Base-by-base conservation (phyloP, 2,329 filamentous ascomycete species). In the Cryphonectria carpinicola region DNA sequence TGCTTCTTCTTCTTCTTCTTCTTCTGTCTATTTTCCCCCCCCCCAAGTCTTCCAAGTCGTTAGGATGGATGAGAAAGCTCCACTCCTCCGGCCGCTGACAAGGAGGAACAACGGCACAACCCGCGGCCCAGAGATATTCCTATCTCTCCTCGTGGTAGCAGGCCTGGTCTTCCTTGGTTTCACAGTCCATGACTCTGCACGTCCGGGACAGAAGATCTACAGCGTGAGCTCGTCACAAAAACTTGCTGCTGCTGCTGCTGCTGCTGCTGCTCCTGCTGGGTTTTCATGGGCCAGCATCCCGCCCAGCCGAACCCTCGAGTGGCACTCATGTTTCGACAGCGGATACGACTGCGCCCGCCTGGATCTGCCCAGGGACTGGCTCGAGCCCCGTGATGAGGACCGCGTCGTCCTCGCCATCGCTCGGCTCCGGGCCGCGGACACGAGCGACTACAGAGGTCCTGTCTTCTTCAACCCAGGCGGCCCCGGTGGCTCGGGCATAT, bases 401-500 rank as follows among this genome's bases (percentile, higher is more conserved):
- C 77, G 79, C 3, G 81, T 81, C 8, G 70, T 80, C 7, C 68
- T 83, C 1, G 80, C 81, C 28, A 72, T 83, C n/a, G 79, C 80
- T n/a, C 78, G 80, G 13, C 78, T 81, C 5, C 77, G 76, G n/a
- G 81, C 81, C 6, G 76, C 74, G 0, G 73, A 77, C 17, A 62
- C 46, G 4, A 37, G 69, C 4, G 69, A 76, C 68, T 77, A 78
- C 68, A 75, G 75, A 28, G 81, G 81, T 0, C 78, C 81, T 0
- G 76, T 82, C 3, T 79, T 82, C 73, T 80, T 83, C 73, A 83
- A 83, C 70, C 81, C 81, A 0, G 81, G 81, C 13, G 84, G 86
- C 0, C 85, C 85, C 11, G 85, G 85, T 8, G 86, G 84, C 1
- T 86, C 84, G 2, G 85, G 78, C 1, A 73, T 82, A 6, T 81